Evolutionary conservation across 1,284 basidiomycete species (phyloP), one percentile per base, ranked within the genome.

Genomic region (Naganishia albida): DNA sequence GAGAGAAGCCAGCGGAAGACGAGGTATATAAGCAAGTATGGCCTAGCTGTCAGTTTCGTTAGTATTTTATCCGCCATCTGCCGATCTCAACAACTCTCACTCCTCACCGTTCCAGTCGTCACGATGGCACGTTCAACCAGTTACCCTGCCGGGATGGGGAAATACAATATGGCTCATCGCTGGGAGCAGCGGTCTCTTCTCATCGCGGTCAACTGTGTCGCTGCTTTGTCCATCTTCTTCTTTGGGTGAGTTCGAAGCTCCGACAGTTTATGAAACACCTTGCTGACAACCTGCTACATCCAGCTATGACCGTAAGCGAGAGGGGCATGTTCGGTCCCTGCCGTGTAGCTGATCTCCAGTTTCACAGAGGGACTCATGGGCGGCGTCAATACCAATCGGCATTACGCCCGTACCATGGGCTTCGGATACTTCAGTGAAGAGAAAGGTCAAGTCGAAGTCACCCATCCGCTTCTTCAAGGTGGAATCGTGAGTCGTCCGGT

Each of bases 181-280:
- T 53, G 63, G 1, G 34, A 66, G 49, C 68, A 70, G 52, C 63
- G 69, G 39, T 40, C 42, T 8, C 66, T 72, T 4, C 64, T 72
- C 16, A 55, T 72, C 30, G 70, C 71, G 4, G 66, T 72, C 68
- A 72, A 72, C 55, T 62, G 64, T 44, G 50, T 71, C 12, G 71
- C 71, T 4, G 70, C 63, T 20, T 64, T 72, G 4, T 50, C 56
- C 16, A 72, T 72, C 66, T 69, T 71, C 64, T 72, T 72, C 67
- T 72, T 72, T 52, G 71, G 71, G 20, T 72, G 71, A 52, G 71
- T 67, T 39, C 6, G 10, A 34, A 34, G n/a, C n/a, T n/a, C 34
- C 6, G 34, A 10, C 34, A 4, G 34, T 6, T 6, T 10, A 10
- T 10, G 34, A 10, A 34, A 34, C 6, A 6, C 34, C 34, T 34